phyloP scores from a whole-genome alignment of 345 rosid species.

The Lumnitzera racemosa region DNA sequence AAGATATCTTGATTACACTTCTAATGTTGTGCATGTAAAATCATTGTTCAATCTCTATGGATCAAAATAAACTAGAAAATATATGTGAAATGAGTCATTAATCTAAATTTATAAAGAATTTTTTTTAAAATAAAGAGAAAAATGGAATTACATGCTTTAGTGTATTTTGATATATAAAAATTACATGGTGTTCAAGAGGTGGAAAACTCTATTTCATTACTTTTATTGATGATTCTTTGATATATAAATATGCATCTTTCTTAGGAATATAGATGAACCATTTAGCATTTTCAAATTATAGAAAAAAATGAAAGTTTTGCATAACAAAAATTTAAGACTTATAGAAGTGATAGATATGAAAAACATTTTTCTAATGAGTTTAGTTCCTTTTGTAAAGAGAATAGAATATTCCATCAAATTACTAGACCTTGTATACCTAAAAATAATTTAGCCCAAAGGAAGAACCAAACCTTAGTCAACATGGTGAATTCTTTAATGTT shows the following conservation, averaged over 20 bases:
- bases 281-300: not conserved
- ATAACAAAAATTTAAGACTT: not conserved
- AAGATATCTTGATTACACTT: too few relatives aligned
- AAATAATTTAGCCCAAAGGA: not conserved
- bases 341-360: constrained; percentile 3
- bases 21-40: too few relatives aligned
- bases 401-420: not conserved
- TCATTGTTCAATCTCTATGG: too few relatives aligned
- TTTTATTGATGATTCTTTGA: constrained; percentile 6
- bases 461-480: not conserved
- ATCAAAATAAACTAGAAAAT: not conserved
- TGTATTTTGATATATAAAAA: constrained; percentile 6
- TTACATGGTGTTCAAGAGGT: constrained; percentile 3
- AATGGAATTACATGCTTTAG: not conserved
- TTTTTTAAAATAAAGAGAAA: constrained; percentile 1
- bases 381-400: not conserved
- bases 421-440: not conserved
- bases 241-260: not conserved
- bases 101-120: not conserved
- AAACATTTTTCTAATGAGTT: constrained; percentile 1
- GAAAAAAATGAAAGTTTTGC: not conserved
- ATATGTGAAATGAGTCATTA: constrained; percentile 2
- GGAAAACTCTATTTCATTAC: constrained; percentile 9
- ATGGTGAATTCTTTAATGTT: constrained; percentile 6
- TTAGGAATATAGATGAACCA: constrained; percentile 2